Base-by-base conservation (phyloP, 2,329 filamentous ascomycete species). In the Neonectria ditissima region DNA sequence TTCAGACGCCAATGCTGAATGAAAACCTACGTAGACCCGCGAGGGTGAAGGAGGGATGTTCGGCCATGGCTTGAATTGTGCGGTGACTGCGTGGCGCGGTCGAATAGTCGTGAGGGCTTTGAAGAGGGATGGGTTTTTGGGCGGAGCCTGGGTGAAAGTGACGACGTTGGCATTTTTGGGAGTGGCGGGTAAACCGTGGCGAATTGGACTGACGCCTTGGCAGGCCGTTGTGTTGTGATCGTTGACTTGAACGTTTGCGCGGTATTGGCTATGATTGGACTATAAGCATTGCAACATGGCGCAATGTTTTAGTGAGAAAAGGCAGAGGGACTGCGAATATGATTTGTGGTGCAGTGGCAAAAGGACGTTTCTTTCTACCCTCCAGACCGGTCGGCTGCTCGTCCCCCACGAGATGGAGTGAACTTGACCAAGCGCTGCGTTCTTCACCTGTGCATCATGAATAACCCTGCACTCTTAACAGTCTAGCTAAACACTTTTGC, bases 21-120 rank as follows among this genome's bases (percentile, higher is more conserved):
- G 1, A 5, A 1, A 6, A 72, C 79, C 75, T 71, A 81, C 79
- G 55, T 3, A 81, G 76, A 44, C 70, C 78, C 1, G 79, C 77
- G 6, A 81, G 74, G 24, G 79, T 80, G 54, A 81, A 80, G 0
- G 78, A 79, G 41, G 79, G 79, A 61, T 81, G 79, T 37, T 81
- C 77, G 18, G 79, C 79, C 78, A 80, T 80, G 50, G 41, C 37
- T 54, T 18, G 6, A 11, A 10, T 10, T 41, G n/a, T 11, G 37
- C 11, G n/a, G 37, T 41, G 7, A 41, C 9, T 10, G 4, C 37
- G 16, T 41, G 37, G 7, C 6, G n/a, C 16, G 8, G 5, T 20
- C 3, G 11, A 41, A 5, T 4, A 20, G n/a, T 20, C 10, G 20
- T 41, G 37, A 18, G 37, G 37, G n/a, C n/a, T 41, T 41, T 41